phyloP scores from a whole-genome alignment of 2,329 filamentous ascomycete genomes.

The Ophiostoma quercus region DNA sequence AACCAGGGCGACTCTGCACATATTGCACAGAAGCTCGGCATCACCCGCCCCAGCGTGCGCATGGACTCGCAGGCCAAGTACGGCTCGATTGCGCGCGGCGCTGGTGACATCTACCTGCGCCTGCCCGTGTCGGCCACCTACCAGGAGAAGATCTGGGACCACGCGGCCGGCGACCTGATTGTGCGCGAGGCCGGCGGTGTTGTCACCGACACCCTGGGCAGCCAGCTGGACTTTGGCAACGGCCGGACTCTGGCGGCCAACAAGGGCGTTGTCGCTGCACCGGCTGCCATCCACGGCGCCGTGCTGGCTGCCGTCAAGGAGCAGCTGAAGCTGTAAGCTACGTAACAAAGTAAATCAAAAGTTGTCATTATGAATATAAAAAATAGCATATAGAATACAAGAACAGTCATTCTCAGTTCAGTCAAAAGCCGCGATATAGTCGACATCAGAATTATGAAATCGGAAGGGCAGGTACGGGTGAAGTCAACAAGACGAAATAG shows the following conservation, averaged over 20 bases:
- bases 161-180: constrained; percentile 90
- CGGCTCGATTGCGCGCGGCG: constrained; percentile 86
- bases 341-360: neutral
- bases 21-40: constrained; percentile 79
- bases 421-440: no score
- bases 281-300: constrained; percentile 65
- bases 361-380: neutral
- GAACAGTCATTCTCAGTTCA: no score
- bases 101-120: constrained; percentile 89
- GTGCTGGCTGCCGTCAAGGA: constrained; percentile 79
- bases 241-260: constrained; percentile 84
- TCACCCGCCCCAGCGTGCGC: constrained; percentile 81
- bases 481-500: neutral
- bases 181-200: constrained; percentile 89
- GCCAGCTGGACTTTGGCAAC: constrained; percentile 76
- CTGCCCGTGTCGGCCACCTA: constrained; percentile 76
- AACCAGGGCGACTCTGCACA: constrained; percentile 80
- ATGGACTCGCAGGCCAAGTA: constrained; percentile 99
- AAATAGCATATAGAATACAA: neutral
- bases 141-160: constrained; percentile 99
- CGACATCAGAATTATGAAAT: no score
- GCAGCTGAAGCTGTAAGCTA: constrained; percentile 50
- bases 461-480: no score
- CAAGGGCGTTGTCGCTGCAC: constrained; percentile 89
- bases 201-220: constrained; percentile 84